A percentile compares a stretch with the other conserved stretches of the same genome.
These are phyloP conservation scores for Russula vinacea DNA, from an alignment of 768 basidiomycete species.

Conservation along the genomic window DNA sequence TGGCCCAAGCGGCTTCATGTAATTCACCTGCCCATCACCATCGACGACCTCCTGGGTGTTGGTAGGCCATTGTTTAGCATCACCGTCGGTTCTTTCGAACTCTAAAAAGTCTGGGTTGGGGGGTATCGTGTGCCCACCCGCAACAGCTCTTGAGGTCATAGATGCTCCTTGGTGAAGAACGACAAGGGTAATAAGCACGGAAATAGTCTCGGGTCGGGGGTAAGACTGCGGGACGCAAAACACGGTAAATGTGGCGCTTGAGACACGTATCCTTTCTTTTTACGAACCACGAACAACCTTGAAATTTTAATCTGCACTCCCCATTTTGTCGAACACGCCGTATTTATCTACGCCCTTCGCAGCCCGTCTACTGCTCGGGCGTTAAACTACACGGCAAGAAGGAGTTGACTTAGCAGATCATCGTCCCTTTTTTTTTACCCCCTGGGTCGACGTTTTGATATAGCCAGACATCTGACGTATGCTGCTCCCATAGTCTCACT, in stretches of 20 bases:
- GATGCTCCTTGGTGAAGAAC: background rate
- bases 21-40: constrained; percentile 66
- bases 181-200: background rate
- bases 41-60: constrained; percentile 55
- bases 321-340: constrained; percentile 36
- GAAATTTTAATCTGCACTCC: background rate
- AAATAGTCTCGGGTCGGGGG: background rate
- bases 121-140: constrained; percentile 41
- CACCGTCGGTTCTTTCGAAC: constrained; percentile 62
- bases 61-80: constrained; percentile 50
- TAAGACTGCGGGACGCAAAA: constrained; percentile 12
- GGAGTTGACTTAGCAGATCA: constrained; percentile 51
- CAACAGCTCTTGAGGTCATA: constrained; percentile 28
- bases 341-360: constrained; percentile 62
- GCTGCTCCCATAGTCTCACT: background rate
- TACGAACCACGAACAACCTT: background rate
- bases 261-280: background rate
- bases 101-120: constrained; percentile 53
- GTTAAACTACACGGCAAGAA: constrained; percentile 73
- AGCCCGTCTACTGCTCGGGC: constrained; percentile 45
- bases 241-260: background rate
- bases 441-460: constrained; percentile 50
- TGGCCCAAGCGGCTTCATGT: constrained; percentile 52
- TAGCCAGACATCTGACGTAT: constrained; percentile 20
- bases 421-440: constrained; percentile 42